These are phyloP conservation scores for Aspergillus bertholletiae DNA, from an alignment of 495 filamentous ascomycete species.

Conservation along the genomic window DNA sequence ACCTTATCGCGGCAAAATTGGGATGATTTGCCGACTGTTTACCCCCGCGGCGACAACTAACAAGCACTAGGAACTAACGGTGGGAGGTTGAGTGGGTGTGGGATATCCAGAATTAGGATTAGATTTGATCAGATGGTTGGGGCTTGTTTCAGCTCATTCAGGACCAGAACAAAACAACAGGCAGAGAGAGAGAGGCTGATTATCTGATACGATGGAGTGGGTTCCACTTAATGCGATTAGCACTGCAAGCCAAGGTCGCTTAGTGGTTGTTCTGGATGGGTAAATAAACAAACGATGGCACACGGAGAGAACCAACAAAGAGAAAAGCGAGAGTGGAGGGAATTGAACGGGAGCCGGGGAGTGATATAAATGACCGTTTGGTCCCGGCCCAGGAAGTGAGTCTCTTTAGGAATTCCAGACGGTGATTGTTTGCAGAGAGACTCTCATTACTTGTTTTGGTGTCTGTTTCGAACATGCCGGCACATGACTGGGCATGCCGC, in stretches of 20 bases:
- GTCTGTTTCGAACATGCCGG: too few relatives aligned
- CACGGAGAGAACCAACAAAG: neutral
- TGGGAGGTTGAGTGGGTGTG: neutral
- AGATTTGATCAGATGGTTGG: slow-evolving; percentile 1
- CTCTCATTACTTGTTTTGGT: too few relatives aligned
- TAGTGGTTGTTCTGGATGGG: too few relatives aligned
- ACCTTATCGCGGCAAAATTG: neutral
- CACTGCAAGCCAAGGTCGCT: neutral
- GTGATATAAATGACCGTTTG: neutral
- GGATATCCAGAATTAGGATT: slow-evolving; percentile 1
- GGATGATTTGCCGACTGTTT: neutral
- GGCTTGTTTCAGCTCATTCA: neutral
- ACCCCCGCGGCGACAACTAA: neutral
- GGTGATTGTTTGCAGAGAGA: too few relatives aligned
- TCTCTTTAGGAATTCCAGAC: too few relatives aligned
- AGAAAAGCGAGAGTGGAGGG: too few relatives aligned
- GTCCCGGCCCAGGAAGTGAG: too few relatives aligned
- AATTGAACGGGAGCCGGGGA: neutral
- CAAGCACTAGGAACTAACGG: neutral
- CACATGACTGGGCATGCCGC: neutral
- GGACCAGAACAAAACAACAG: neutral
- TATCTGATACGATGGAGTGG: neutral
- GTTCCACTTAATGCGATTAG: neutral
- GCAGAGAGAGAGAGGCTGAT: neutral
- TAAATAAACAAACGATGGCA: neutral